These are phyloP conservation scores for Entrophospora sp. DNA, from an alignment of 192 early-diverging fungal species.

Conservation along the genomic window DNA sequence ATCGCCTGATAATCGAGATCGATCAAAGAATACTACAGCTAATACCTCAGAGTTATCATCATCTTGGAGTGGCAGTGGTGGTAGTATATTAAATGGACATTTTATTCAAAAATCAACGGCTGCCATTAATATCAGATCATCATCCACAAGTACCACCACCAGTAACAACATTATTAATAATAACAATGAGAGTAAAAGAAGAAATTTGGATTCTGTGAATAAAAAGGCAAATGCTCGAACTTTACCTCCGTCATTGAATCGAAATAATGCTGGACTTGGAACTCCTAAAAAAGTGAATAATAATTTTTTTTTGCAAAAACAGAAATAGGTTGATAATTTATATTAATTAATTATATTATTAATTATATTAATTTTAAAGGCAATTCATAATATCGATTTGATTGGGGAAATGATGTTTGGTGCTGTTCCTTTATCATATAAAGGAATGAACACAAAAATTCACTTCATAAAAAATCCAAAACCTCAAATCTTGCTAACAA, in stretches of 20 bases:
- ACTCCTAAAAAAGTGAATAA: conserved; percentile 5
- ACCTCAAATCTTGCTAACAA: conserved; percentile 33
- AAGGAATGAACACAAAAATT: conserved; percentile 36
- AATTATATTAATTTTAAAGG: background rate
- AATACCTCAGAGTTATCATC: background rate
- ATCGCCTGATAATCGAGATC: background rate
- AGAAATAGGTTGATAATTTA: background rate
- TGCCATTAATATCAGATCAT: conserved; percentile 4
- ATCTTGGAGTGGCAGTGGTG: conserved; percentile 14
- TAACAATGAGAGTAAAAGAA: background rate
- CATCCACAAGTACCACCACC: background rate
- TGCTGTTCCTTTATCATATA: conserved; percentile 34
- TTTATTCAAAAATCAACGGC: conserved; percentile 2
- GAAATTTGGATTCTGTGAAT: conserved; percentile 8
- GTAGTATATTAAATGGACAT: background rate
- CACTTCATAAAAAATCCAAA: conserved; percentile 27
- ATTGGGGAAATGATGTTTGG: conserved; percentile 44
- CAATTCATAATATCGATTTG: conserved; percentile 24
- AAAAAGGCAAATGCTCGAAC: background rate
- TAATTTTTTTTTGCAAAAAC: background rate
- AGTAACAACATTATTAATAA: background rate
- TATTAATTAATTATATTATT: background rate
- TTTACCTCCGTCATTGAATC: conserved; percentile 2
- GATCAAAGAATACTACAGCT: background rate
- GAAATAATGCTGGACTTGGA: background rate